These are phyloP conservation scores for Chalciporus piperatus DNA, from an alignment of 768 basidiomycete genomes.

Conservation along the genomic window DNA sequence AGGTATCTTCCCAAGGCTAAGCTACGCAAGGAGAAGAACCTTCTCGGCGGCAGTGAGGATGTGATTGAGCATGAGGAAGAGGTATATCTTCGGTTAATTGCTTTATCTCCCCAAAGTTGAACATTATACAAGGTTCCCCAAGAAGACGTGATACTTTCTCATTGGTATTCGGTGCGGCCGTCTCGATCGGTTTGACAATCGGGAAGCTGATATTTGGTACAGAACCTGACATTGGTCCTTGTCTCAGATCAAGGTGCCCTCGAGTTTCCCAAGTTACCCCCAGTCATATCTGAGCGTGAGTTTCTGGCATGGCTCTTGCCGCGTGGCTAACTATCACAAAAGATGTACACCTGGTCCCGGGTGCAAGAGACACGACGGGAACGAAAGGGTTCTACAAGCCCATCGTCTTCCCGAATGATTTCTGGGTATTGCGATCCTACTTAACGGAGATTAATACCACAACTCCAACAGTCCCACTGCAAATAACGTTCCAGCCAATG, in stretches of 20 bases:
- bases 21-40: slow-evolving; percentile 77
- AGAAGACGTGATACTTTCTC: slow-evolving; percentile 66
- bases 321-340: slow-evolving; percentile 12
- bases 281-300: slow-evolving; percentile 62
- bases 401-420: slow-evolving; percentile 90
- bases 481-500: slow-evolving; percentile 82
- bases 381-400: slow-evolving; percentile 78
- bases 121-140: slow-evolving; percentile 27
- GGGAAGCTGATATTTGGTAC: slow-evolving; percentile 8
- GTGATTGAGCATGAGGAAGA: slow-evolving; percentile 46
- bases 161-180: slow-evolving; percentile 72
- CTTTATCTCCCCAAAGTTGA: slow-evolving; percentile 8
- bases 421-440: slow-evolving; percentile 86
- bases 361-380: slow-evolving; percentile 60
- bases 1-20: slow-evolving; percentile 76
- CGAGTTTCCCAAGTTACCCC: slow-evolving; percentile 52
- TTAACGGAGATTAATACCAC: slow-evolving; percentile 85
- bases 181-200: not conserved
- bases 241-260: slow-evolving; percentile 67
- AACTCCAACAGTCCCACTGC: slow-evolving; percentile 72
- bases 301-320: slow-evolving; percentile 11
- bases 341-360: slow-evolving; percentile 66
- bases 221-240: slow-evolving; percentile 88
- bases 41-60: slow-evolving; percentile 49
- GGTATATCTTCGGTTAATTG: slow-evolving; percentile 31